Evolutionary conservation across 176 grass and related monocot species (phyloP).

Genomic region (Elaeis guineensis): DNA sequence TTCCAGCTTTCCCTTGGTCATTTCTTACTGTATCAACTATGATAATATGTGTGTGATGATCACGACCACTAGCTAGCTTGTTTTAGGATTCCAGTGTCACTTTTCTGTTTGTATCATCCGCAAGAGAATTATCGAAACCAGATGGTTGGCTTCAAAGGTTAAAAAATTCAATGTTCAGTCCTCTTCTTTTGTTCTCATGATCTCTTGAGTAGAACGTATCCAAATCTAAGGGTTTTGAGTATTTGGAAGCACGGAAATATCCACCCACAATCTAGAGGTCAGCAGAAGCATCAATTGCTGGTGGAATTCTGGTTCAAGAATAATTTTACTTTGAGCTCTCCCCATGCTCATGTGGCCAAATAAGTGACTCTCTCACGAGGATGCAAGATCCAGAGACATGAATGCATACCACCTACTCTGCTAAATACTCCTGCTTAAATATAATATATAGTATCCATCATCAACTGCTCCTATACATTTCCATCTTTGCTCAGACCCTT

Average conservation of each 20-base stretch:
- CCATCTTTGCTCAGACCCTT: no score
- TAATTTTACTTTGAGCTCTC: slow-evolving; percentile 30
- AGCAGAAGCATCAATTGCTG: slow-evolving; percentile 13
- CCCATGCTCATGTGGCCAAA: slow-evolving; percentile 10
- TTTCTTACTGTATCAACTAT: no score
- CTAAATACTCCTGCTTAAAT: not conserved
- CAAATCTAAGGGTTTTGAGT: slow-evolving; percentile 52
- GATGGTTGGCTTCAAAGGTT: no score
- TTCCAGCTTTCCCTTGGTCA: no score
- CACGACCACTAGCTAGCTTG: no score
- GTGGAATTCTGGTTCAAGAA: slow-evolving; percentile 2
- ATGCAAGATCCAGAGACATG: slow-evolving; percentile 15
- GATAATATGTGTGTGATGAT: no score
- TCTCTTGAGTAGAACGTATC: slow-evolving; percentile 28
- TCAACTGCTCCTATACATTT: no score
- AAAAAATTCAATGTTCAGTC: not conserved
- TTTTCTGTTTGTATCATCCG: no score
- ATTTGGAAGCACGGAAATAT: no score
- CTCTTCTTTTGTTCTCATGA: slow-evolving; percentile 9
- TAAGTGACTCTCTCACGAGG: slow-evolving; percentile 11
- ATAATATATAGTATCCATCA: not conserved
- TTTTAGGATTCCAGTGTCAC: no score
- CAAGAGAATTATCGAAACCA: no score
- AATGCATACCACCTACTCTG: slow-evolving; percentile 1
- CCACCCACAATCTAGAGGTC: slow-evolving; percentile 21